Evolutionary conservation across 2,329 filamentous ascomycete genomes (phyloP).

Genomic region (Epichloe uncinata): DNA sequence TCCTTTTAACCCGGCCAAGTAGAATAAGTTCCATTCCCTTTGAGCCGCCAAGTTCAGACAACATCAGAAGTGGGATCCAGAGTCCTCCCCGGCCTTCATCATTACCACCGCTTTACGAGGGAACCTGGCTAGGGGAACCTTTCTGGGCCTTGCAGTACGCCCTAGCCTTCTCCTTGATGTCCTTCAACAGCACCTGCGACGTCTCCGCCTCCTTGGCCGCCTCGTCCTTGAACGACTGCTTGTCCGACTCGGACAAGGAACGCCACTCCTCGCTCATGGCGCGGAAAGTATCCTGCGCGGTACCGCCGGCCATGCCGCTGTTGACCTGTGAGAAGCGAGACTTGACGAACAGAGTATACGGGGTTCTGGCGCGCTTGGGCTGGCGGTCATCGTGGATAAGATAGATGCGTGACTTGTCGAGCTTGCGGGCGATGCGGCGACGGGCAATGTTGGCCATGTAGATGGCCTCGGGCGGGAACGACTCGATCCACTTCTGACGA

Average conservation of each 20-base stretch:
- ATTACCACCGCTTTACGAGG: no score
- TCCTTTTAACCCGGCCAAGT: not conserved
- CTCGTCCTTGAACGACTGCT: conserved; percentile 25
- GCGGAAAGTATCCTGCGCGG: conserved; percentile 11
- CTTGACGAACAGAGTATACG: conserved; percentile 26
- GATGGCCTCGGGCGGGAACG: conserved; percentile 26
- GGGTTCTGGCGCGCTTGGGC: conserved; percentile 24
- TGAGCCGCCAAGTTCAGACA: no score
- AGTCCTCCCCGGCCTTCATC: no score
- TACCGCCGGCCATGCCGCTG: conserved; percentile 11
- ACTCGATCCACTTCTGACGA: conserved; percentile 36
- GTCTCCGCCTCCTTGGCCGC: conserved; percentile 8
- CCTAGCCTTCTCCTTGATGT: conserved; percentile 15
- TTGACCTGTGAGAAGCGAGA: conserved; percentile 17
- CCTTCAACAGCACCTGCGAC: conserved; percentile 12
- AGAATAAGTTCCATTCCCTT: no score
- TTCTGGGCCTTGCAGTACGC: conserved; percentile 10
- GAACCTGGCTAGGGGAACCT: not conserved
- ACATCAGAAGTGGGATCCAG: no score
- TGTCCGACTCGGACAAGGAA: conserved; percentile 25
- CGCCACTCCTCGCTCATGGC: conserved; percentile 29
- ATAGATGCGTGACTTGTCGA: conserved; percentile 11
- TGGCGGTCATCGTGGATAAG: conserved; percentile 33
- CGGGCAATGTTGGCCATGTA: conserved; percentile 35
- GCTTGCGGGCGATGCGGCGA: conserved; percentile 23